Evolutionary conservation across 2,329 filamentous ascomycete genomes (phyloP).

Genomic region (Fusarium penzigii): DNA sequence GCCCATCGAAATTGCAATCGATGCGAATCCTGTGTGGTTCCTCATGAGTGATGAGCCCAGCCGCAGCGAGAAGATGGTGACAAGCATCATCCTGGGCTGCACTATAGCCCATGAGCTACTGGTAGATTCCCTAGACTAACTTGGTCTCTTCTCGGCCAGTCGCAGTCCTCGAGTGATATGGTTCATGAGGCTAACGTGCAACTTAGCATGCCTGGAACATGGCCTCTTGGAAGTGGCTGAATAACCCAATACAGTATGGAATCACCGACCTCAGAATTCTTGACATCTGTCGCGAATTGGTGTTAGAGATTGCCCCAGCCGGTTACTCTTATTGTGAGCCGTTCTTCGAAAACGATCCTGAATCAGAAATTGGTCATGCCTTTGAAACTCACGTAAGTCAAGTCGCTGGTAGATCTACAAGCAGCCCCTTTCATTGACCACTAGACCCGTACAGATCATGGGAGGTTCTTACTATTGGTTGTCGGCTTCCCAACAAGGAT

Average conservation of each 20-base stretch:
- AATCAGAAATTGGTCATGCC: constrained; percentile 25
- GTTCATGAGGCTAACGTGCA: constrained; percentile 3
- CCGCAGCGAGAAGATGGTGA: constrained; percentile 28
- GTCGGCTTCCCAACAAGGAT: neutral
- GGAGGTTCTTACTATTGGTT: constrained; percentile 23
- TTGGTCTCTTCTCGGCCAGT: neutral
- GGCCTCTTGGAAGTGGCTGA: constrained; percentile 16
- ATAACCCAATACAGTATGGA: constrained; percentile 14
- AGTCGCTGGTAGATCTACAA: neutral
- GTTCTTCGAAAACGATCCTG: constrained; percentile 26
- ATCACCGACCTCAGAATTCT: constrained; percentile 7
- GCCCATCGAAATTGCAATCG: constrained; percentile 9
- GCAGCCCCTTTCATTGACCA: constrained; percentile 1
- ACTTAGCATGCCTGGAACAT: constrained; percentile 20
- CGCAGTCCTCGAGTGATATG: neutral
- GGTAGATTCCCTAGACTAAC: constrained; percentile 17
- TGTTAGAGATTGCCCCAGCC: constrained; percentile 2
- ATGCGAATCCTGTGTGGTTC: constrained; percentile 27
- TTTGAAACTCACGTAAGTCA: constrained; percentile 21
- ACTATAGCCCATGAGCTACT: constrained; percentile 32
- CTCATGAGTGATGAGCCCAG: constrained; percentile 24
- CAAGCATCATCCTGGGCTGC: constrained; percentile 18
- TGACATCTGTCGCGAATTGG: constrained; percentile 11
- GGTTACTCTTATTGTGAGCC: constrained; percentile 12
- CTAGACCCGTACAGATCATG: constrained; percentile 14